A percentile compares a stretch with the other conserved stretches of the same genome.
phyloP scores from a whole-genome alignment of 1,284 basidiomycete genomes.

The Wolfiporia cocos region DNA sequence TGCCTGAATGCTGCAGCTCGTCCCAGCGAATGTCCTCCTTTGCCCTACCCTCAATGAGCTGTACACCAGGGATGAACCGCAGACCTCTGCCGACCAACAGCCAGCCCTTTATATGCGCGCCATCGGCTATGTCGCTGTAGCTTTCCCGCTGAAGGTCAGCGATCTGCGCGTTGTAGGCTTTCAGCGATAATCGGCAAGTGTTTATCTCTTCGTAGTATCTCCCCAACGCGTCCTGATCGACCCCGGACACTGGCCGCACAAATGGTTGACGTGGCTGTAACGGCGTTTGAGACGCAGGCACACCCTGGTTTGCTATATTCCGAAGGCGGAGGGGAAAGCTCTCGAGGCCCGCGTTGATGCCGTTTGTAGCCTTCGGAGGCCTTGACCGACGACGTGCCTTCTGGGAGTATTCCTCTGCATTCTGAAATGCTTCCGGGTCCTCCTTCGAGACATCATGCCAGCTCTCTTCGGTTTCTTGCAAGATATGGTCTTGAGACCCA shows the following conservation, averaged over 20 bases:
- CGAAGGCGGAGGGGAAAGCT: constrained; percentile 53
- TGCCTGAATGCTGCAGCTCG: constrained; percentile 58
- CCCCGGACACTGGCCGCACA: constrained; percentile 62
- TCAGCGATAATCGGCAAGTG: constrained; percentile 60
- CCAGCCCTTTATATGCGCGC: constrained; percentile 67
- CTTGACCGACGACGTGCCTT: constrained; percentile 19
- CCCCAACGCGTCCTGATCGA: constrained; percentile 59
- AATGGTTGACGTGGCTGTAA: constrained; percentile 65
- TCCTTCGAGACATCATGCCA: constrained; percentile 46
- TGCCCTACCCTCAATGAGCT: constrained; percentile 68
- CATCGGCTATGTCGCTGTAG: constrained; percentile 67
- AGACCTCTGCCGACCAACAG: constrained; percentile 68
- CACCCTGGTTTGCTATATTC: constrained; percentile 8
- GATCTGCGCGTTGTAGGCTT: constrained; percentile 67
- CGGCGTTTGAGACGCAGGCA: constrained; percentile 61
- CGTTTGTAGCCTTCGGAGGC: constrained; percentile 18
- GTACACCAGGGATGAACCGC: constrained; percentile 52
- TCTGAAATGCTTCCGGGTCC: constrained; percentile 34
- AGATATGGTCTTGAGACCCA: constrained; percentile 19
- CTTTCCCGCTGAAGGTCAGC: constrained; percentile 54
- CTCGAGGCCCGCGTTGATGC: constrained; percentile 42
- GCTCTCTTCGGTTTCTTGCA: constrained; percentile 30
- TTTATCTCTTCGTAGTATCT: constrained; percentile 63
- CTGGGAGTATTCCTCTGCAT: constrained; percentile 25
- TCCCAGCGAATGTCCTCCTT: constrained; percentile 81